These are phyloP conservation scores for Udeniomyces megalosporus DNA, from an alignment of 768 basidiomycete genomes.

Conservation along the genomic window DNA sequence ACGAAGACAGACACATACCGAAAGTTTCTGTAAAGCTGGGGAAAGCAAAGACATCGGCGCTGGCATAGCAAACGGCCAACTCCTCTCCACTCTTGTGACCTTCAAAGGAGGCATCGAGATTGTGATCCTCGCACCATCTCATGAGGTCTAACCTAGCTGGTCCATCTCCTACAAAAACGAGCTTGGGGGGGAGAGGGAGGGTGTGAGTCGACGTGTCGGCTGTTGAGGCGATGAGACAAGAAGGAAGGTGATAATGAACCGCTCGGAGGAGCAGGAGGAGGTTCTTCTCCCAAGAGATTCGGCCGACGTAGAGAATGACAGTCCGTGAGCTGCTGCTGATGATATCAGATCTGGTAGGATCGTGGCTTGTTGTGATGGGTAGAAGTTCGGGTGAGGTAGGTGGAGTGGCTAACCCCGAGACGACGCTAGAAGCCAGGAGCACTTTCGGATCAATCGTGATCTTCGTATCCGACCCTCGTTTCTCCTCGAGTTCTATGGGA, in stretches of 20 bases:
- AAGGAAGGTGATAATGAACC: conserved; percentile 23
- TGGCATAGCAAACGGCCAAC: conserved; percentile 33
- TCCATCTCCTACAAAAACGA: conserved; percentile 35
- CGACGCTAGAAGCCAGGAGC: neutral
- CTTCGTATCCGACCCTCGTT: neutral
- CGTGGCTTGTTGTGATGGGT: too few relatives aligned
- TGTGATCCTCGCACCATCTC: conserved; percentile 23
- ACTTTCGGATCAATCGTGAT: neutral
- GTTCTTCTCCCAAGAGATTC: conserved; percentile 34
- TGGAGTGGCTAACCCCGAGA: conserved; percentile 9
- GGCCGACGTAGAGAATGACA: too few relatives aligned
- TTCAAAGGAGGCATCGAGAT: conserved; percentile 30
- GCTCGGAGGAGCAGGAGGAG: conserved; percentile 33
- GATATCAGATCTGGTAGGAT: too few relatives aligned
- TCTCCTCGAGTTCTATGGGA: too few relatives aligned
- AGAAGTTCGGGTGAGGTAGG: conserved; percentile 13
- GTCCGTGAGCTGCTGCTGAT: too few relatives aligned
- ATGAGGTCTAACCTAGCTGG: conserved; percentile 31
- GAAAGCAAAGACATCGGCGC: conserved; percentile 35
- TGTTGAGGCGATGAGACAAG: conserved; percentile 14
- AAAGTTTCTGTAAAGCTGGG: conserved; percentile 29
- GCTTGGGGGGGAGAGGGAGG: conserved; percentile 23
- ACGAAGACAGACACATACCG: neutral
- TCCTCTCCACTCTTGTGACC: conserved; percentile 31
- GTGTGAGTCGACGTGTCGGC: too few relatives aligned